Evolutionary conservation across 2,329 filamentous ascomycete genomes (phyloP), one percentile per base, ranked within the genome.

Genomic region (Trichoderma arundinaceum): DNA sequence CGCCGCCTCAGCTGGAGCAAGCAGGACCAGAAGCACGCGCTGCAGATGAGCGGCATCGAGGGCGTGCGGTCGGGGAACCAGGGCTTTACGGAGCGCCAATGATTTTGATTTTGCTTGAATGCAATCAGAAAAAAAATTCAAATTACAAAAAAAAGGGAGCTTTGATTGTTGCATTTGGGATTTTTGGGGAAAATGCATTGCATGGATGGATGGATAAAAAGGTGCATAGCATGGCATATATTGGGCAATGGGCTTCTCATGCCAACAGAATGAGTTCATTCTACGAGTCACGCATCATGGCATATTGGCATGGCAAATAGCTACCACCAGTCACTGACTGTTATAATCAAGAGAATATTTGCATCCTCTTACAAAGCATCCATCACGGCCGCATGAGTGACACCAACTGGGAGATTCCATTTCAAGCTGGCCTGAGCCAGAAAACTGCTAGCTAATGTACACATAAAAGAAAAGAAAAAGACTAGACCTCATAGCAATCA

Each of bases 1-100:
- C 78, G 81, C 9, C 80, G 83, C 53, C 81, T 82, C 72, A 85
- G 83, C 75, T 87, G 81, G 78, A 81, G 77, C 71, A 77, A 78
- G 41, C 82, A 88, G 74, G 84, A 86, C 72, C 79, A 80, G 73
- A 85, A 85, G 74, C 84, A 80, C 68, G 76, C 76, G 62, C 71
- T 83, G 74, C 83, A 85, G 70, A 82, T 84, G 82, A 75, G 74
- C 53, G 75, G 72, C 64, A 76, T 82, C 35, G 74, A 72, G 2
- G 72, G 71, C 39, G 75, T 77, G 65, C 71, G 75, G 71, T 73
- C 74, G 1, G 76, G 76, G 1, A 76, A 77, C 7, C 53, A 64
- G 32, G 81, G 82, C 0, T 84, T 83, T 65, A 79, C 74, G 38
- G 81, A 83, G 77, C 19, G 39, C 38, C 8, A 51, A 13, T 63